phyloP scores from a whole-genome alignment of 106 monocot genomes.

The Dendrobium catenatum region DNA sequence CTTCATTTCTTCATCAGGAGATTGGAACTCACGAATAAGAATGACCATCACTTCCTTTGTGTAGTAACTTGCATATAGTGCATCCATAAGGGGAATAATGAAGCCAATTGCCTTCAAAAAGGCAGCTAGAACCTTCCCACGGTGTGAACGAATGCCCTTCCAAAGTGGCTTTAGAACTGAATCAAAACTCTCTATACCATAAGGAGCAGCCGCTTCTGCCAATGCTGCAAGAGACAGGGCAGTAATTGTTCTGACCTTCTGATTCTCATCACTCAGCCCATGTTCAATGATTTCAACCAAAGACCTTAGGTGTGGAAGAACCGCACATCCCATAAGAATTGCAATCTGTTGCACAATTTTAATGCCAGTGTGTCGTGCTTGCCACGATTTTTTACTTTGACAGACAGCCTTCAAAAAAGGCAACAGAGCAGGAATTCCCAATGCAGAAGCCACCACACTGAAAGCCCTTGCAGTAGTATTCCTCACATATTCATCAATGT shows the following conservation, averaged over 20 bases:
- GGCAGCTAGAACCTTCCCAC: conserved; percentile 94
- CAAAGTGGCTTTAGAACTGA: conserved; percentile 97
- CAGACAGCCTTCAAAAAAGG: conserved; percentile 97
- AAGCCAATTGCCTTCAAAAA: conserved; percentile 96
- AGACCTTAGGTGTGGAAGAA: conserved; percentile 86
- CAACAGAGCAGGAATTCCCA: conserved; percentile 94
- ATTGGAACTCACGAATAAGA: conserved; percentile 91
- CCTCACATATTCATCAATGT: conserved; percentile 96
- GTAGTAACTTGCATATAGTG: conserved; percentile 94
- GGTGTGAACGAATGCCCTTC: conserved; percentile 95
- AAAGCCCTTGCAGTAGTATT: conserved; percentile 97
- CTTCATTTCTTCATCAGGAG: conserved; percentile 99
- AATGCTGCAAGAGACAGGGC: conserved; percentile 94
- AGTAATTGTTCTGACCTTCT: conserved; percentile 96
- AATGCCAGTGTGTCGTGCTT: conserved; percentile 94
- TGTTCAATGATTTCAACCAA: conserved; percentile 96
- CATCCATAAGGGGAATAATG: conserved; percentile 98
- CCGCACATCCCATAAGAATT: conserved; percentile 99
- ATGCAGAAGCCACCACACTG: conserved; percentile 95
- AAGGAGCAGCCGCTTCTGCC: conserved; percentile 93
- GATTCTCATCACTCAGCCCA: conserved; percentile 92
- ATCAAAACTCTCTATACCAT: conserved; percentile 98
- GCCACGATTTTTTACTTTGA: conserved; percentile 99
- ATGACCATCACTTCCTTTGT: conserved; percentile 91
- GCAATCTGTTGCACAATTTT: conserved; percentile 98